phyloP scores from a whole-genome alignment of 352 stramenopile species.

The Globisporangium yorkense region DNA sequence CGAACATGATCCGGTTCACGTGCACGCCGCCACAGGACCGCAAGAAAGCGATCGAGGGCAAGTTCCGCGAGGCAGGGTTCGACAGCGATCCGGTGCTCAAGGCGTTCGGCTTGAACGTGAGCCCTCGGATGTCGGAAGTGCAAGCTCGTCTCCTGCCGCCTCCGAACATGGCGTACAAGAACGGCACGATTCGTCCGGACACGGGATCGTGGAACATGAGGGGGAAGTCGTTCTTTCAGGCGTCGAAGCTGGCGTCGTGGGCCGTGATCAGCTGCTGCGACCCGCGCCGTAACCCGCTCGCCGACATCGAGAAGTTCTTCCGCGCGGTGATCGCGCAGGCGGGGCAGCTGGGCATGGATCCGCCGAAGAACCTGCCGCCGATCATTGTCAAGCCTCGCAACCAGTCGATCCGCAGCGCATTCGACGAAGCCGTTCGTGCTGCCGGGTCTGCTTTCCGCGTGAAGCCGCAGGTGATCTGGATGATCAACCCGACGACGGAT shows the following conservation, averaged over 20 bases:
- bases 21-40: constrained; percentile 47
- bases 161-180: constrained; percentile 50
- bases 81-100: constrained; percentile 36
- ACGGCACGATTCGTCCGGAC: constrained; percentile 32
- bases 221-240: constrained; percentile 43
- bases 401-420: constrained; percentile 29
- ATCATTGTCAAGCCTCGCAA: constrained; percentile 37
- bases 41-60: constrained; percentile 52
- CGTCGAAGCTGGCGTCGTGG: constrained; percentile 35
- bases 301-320: constrained; percentile 48
- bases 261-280: constrained; percentile 53
- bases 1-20: constrained; percentile 78
- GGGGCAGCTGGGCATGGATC: constrained; percentile 49
- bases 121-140: constrained; percentile 45
- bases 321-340: constrained; percentile 45
- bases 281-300: constrained; percentile 20
- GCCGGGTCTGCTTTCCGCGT: constrained; percentile 24
- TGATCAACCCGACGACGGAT: constrained; percentile 45
- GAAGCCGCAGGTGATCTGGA: constrained; percentile 47
- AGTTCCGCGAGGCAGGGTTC: constrained; percentile 55
- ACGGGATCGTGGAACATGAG: constrained; percentile 73
- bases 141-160: constrained; percentile 38
- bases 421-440: constrained; percentile 28
- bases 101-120: constrained; percentile 54
- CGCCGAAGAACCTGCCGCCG: constrained; percentile 24